These are phyloP conservation scores for Diplodia intermedia DNA, from an alignment of 2,329 filamentous ascomycete species.

Conservation along the genomic window DNA sequence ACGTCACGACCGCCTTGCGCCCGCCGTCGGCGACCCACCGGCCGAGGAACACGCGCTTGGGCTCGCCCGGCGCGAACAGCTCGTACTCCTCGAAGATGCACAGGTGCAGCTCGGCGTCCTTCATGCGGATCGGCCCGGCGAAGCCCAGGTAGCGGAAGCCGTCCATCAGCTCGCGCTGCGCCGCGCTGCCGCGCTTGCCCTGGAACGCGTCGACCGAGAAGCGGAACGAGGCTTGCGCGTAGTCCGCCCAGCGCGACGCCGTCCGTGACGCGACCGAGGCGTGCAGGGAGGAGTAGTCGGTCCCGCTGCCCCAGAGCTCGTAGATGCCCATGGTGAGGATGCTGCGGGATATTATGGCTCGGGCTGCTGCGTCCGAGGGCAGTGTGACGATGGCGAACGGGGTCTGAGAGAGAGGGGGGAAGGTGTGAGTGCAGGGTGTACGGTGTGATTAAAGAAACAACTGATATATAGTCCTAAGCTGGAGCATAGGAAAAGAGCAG, in stretches of 20 bases:
- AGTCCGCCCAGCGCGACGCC: constrained; percentile 69
- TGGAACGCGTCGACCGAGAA: constrained; percentile 86
- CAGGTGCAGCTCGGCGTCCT: constrained; percentile 73
- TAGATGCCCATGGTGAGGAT: constrained; percentile 84
- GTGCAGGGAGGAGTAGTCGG: constrained; percentile 72
- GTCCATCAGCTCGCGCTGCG: constrained; percentile 79
- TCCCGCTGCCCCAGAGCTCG: constrained; percentile 83
- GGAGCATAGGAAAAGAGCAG: background rate
- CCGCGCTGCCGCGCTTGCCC: constrained; percentile 67
- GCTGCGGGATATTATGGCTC: constrained; percentile 72
- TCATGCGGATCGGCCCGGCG: constrained; percentile 78
- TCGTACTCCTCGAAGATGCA: constrained; percentile 84
- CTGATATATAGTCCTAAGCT: background rate
- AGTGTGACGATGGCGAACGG: constrained; percentile 84
- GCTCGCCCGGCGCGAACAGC: constrained; percentile 54
- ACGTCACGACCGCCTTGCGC: constrained; percentile 72
- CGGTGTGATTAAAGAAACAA: background rate
- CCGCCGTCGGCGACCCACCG: constrained; percentile 71
- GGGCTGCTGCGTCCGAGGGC: constrained; percentile 67
- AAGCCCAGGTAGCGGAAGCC: constrained; percentile 81
- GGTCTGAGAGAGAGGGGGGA: constrained; percentile 62
- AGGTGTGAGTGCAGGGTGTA: background rate
- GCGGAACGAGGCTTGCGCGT: constrained; percentile 74
- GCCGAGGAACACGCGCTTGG: constrained; percentile 74
- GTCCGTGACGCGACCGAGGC: constrained; percentile 66